phyloP scores from a whole-genome alignment of 306 rosid genomes.

The Acacia acuminata region DNA sequence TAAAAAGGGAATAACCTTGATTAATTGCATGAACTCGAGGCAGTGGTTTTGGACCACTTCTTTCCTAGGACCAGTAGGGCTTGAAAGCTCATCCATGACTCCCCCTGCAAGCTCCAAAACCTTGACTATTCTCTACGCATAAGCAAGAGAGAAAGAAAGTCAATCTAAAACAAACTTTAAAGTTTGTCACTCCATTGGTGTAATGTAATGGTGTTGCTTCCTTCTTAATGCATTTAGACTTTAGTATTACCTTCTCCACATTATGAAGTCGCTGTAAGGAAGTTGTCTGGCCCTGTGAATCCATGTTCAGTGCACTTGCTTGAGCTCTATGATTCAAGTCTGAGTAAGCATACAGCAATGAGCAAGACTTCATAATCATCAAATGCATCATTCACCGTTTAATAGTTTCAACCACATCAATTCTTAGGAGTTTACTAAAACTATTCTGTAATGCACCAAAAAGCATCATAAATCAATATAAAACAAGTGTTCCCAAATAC shows the following conservation, averaged over 20 bases:
- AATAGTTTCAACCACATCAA: not conserved
- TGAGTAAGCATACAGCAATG: not conserved
- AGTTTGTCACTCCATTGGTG: not conserved
- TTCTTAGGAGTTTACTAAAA: not conserved
- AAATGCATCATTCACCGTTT: too few species aligned
- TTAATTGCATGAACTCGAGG: not conserved
- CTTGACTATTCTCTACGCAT: not conserved
- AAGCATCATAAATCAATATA: not conserved
- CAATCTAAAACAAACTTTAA: not conserved
- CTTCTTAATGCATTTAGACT: not conserved
- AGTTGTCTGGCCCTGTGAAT: not conserved
- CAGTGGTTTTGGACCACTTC: not conserved
- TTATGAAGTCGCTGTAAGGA: not conserved
- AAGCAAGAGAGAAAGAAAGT: not conserved
- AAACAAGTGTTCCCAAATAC: not conserved
- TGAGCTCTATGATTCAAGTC: not conserved
- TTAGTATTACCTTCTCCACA: not conserved
- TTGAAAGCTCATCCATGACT: slow-evolving; percentile 4
- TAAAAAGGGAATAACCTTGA: not conserved
- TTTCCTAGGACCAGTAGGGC: slow-evolving; percentile 1
- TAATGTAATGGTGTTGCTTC: not conserved
- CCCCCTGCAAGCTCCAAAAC: not conserved
- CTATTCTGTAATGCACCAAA: not conserved
- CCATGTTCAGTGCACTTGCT: not conserved
- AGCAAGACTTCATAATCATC: too few species aligned